Base-by-base conservation (phyloP, 768 basidiomycete species). In the Lepiota venenata region DNA sequence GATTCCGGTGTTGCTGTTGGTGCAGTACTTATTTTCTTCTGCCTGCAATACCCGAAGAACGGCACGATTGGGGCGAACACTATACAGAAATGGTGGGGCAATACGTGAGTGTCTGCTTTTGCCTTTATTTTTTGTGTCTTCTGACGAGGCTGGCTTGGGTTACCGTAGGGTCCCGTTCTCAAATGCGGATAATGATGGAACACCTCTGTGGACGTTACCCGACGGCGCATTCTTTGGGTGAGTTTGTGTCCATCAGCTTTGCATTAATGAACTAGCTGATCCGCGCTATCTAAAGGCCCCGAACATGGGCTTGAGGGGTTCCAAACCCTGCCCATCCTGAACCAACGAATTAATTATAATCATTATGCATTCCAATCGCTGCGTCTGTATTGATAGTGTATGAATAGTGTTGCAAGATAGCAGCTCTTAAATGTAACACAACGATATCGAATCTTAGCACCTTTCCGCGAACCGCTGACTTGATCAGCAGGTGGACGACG, bases 41-140 rank as follows among this genome's bases (percentile, higher is more conserved):
- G 63, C 36, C 72, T 88, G n/a, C 82, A 89, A 66, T 88, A 81
- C 60, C 87, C 87, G 1, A 58, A 58, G 53, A 76, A 86, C 52
- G 85, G 86, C 2, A 68, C 67, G 10, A 86, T 89, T 57, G 87
- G 84, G 5, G 4, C 62, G 10, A 69, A 71, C 32, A 83, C 56
- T 6, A 64, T 90, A 40, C 79, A 80, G 56, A 48, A 57, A 2
- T 90, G 88, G 88, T 89, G 87, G 87, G 88, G 88, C 10, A 89
- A 89, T 57, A 78, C 70, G 73, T 74, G 50, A 47, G 73, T 56
- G 64, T 5, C 25, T 5, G 25, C 25, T 5, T 5, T 1, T 51
- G 20, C 25, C 18, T 69, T 7, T 66, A 43, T 58, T 3, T 43
- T 27, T 37, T 25, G 8, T 29, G 18, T 20, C n/a, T 21, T n/a